Base-by-base conservation (phyloP, 2,329 filamentous ascomycete genomes). In the Diplodia intermedia region DNA sequence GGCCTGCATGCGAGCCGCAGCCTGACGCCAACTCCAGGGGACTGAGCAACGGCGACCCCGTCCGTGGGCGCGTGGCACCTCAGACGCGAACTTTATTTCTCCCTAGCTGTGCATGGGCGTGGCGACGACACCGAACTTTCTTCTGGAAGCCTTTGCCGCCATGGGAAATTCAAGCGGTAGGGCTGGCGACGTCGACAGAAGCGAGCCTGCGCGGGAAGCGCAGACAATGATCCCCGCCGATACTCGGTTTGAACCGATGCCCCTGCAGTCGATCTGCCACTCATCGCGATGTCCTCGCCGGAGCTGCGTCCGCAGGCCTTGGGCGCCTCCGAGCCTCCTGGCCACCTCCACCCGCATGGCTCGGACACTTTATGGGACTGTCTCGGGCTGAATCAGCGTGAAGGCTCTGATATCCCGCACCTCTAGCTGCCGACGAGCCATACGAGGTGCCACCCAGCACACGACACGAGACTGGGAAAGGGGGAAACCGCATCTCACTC, bases 151-250 rank as follows among this genome's bases (percentile, higher is more conserved):
- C 43, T 52, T 63, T 52, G 60, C 60, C 60, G 60, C 60, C 60
- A 23, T 20, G 29, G 43, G 60, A 63, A 50, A 52, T 12, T n/a
- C 60, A 52, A 18, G 60, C 60, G 60, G 47, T 63, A 63, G 60
- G 60, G 60, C 60, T 63, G 60, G n/a, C 29, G 43, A 23, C 47
- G 47, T 63, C 60, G 23, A 14, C 18, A 26, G 43, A 50, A 63
- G 60, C 60, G 60, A 63, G 60, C 29, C 60, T 29, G 60, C 60
- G 60, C 60, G 60, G 60, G 60, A 63, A 63, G 60, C 60, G 60
- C 60, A 63, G 60, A 63, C 60, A 63, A n/a, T 52, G 60, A 63
- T 63, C 60, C 43, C 50, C 57, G 57, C 57, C 57, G 57, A 29
- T 3, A n/a, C 57, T 62, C 60, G 60, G 60, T 18, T 12, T 52